Evolutionary conservation across 139 green algal species (phyloP), one percentile per base, ranked within the genome.

Genomic region (Tetraselmis striata): DNA sequence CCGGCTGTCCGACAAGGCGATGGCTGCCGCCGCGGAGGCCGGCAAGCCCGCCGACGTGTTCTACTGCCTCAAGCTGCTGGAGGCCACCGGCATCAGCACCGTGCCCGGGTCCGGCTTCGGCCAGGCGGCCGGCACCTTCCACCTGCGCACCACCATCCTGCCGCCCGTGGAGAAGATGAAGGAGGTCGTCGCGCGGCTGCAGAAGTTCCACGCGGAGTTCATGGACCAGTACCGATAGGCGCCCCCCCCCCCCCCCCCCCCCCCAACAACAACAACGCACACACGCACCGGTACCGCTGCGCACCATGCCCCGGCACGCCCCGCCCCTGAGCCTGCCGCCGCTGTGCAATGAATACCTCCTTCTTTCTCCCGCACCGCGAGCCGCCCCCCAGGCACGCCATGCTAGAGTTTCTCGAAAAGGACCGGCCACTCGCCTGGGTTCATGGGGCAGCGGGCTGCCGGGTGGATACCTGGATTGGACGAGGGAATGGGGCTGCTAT

Each of bases 131-230:
- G 94, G 90, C 75, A 98, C 96, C 26, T 98, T 95, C 90, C 96
- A 99, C 89, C 89, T 98, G 88, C 88, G 96, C 59, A 99, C 96
- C 31, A 99, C 96, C 79, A 97, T 98, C 88, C 88, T 98, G 84
- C 95, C 95, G 0, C 87, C 87, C 22, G 95, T 98, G 91, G 92
- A 96, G 81, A 83, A 84, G 32, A 95, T 96, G 89, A 79, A 82
- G 1, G 82, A 86, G 5, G 93, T 96, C 80, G 85, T 92, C 1
- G n/a, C 91, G 45, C 88, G 87, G 77, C 94, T 98, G 83, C 86
- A 90, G 83, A 83, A 81, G 75, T 98, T 98, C 92, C 94, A 98
- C 85, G 83, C 87, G 5, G 83, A 86, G 1, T 95, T 95, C 85
- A 95, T 94, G 90, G 79, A 78, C 0, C 77, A 90, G 76, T 95